phyloP scores from a whole-genome alignment of 768 basidiomycete species.

The Galerina marginata region DNA sequence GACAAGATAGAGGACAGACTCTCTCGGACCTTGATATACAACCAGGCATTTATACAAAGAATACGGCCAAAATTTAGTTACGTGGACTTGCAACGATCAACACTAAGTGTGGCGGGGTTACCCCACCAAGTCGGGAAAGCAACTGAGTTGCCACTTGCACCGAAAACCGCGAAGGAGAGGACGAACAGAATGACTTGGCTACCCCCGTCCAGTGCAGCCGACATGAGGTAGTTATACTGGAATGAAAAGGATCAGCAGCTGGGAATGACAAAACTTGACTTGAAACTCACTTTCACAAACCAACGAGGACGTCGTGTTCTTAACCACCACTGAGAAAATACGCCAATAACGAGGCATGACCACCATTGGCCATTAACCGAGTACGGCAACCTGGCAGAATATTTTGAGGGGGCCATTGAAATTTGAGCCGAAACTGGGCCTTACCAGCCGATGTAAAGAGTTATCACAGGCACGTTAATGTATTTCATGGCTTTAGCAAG shows the following conservation, averaged over 20 bases:
- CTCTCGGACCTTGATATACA: too few relatives aligned
- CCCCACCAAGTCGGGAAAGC: slow-evolving; percentile 61
- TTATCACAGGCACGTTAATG: slow-evolving; percentile 51
- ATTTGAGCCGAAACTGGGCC: not conserved
- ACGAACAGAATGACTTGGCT: slow-evolving; percentile 68
- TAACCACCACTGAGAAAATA: slow-evolving; percentile 65
- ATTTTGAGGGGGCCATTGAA: not conserved
- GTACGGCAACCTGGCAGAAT: slow-evolving; percentile 43
- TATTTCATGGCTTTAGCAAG: slow-evolving; percentile 43
- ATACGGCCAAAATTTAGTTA: not conserved
- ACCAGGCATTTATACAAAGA: not conserved
- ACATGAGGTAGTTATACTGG: slow-evolving; percentile 65
- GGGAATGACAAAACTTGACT: not conserved
- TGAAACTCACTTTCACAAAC: slow-evolving; percentile 51
- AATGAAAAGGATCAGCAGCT: slow-evolving; percentile 32
- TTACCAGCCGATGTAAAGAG: slow-evolving; percentile 42
- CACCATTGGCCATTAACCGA: slow-evolving; percentile 62
- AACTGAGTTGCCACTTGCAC: slow-evolving; percentile 52
- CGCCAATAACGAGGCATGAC: slow-evolving; percentile 57
- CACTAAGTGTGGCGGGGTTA: slow-evolving; percentile 42
- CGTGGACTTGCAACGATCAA: slow-evolving; percentile 41
- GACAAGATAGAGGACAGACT: too few relatives aligned
- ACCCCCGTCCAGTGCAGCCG: slow-evolving; percentile 67
- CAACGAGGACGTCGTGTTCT: slow-evolving; percentile 61
- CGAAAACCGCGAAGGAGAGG: slow-evolving; percentile 68